Base-by-base conservation (phyloP, 73 alveolate genomes). In the Durusdinium trenchii region DNA sequence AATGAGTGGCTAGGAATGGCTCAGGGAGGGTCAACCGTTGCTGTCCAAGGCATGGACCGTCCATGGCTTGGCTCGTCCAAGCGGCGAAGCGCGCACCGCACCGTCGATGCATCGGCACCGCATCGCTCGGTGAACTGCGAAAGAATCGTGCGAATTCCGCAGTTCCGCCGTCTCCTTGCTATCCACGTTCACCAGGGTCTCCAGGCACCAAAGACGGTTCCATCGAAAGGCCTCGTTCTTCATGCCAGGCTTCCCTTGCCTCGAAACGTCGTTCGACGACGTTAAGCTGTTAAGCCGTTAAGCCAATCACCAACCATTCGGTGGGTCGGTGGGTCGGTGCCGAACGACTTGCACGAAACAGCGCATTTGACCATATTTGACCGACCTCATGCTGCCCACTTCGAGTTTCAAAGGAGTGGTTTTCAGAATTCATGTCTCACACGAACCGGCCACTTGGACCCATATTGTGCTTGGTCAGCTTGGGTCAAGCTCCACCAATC, bases 161-260 rank as follows among this genome's bases (percentile, higher is more conserved):
- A n/a, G n/a, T n/a, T n/a, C n/a, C n/a, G 28, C 40, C 54, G 32
- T 2, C 42, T 48, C 98, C 98, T 91, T 91, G 57, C 46, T 78
- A 45, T 91, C 98, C 42, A 91, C 67, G 57, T 91, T 87, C 76
- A 62, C 75, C 46, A 60, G 46, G n/a, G 78, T 48, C 57, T 91
- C 98, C 61, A 91, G 38, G 61, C 98, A 91, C 98, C 98, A 91
- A 30, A 91, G 50, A 30, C 98, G 98, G 46, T 91, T 91, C 90
- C 61, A 47, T 38, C 98, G 84, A 54, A 91, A 91, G 78, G 98
- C 98, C 82, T 91, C 98, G 90, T 69, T 38, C 78, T 91, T 91
- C 96, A 90, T 62, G 45, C 98, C 98, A 32, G 98, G 98, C 98
- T 76, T 76, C 10, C 90, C 98, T 71, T 91, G 98, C 98, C 98